Evolutionary conservation across 2,329 filamentous ascomycete genomes (phyloP), one percentile per base, ranked within the genome.

Genomic region (Ophiostoma tasmaniense): DNA sequence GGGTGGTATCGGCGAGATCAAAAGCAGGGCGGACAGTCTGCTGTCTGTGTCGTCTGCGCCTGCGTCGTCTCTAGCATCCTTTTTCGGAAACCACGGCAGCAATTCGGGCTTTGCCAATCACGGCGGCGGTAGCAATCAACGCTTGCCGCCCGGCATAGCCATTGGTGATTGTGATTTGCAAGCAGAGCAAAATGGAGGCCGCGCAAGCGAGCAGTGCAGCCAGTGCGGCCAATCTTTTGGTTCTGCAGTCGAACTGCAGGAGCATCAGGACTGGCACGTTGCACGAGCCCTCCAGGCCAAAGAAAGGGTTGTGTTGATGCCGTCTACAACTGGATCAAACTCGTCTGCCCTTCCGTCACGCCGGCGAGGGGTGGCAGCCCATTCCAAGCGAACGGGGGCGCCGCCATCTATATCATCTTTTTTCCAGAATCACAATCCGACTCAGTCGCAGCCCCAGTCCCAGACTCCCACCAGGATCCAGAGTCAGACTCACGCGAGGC

Each of bases 191-290:
- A 65, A 42, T 11, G 64, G 42, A 14, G 17, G 14, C 14, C 70
- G 68, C n/a, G 73, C 77, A 55, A 96, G 93, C 77, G 76, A 81
- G 68, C 86, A 86, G 71, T 97, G 93, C 78, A 83, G 84, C 71
- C 82, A 84, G 71, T 97, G 93, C 78, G 83, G 84, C 71, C 82
- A 84, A 74, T 76, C 77, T 22, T 81, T 94, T 45, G 80, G 83
- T 10, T 80, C 82, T 52, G 76, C 81, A 28, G 85, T 89, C 68
- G 84, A 85, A 73, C 76, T 87, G 67, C 85, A 88, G 73, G 94
- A 91, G 79, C 95, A 99, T 77, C 83, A 89, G 67, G 95, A 99
- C 78, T 98, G 93, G 89, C 95, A 99, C 79, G 90, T 97, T 79
- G 95, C 95, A 50, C 92, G 91, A 78, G 90, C 93, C 73, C 82